A percentile compares a stretch with the other conserved stretches of the same genome.
phyloP scores from a whole-genome alignment of 192 early-diverging fungal genomes.

The Backusella australiensis region DNA sequence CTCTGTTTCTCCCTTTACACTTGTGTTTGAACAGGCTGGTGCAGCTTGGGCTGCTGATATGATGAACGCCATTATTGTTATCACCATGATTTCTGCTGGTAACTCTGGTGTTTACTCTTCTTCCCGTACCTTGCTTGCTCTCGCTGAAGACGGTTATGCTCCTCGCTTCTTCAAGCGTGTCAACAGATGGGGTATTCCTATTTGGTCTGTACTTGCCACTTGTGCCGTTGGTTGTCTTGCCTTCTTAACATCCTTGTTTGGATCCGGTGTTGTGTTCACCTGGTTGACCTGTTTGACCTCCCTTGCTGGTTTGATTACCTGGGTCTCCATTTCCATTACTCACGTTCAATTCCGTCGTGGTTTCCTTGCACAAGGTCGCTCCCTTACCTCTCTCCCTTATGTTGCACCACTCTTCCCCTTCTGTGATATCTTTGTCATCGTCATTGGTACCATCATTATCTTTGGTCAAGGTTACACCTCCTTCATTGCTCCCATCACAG shows the following conservation, averaged over 20 bases:
- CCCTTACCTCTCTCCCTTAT: slow-evolving; percentile 67
- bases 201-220: slow-evolving; percentile 57
- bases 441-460: slow-evolving; percentile 58
- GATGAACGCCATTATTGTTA: slow-evolving; percentile 70
- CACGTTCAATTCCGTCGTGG: slow-evolving; percentile 83
- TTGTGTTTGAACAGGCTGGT: slow-evolving; percentile 61
- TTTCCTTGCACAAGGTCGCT: slow-evolving; percentile 62
- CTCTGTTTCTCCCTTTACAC: slow-evolving; percentile 62
- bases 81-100: slow-evolving; percentile 68
- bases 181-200: slow-evolving; percentile 67
- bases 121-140: slow-evolving; percentile 69
- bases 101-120: slow-evolving; percentile 88
- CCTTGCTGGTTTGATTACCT: slow-evolving; percentile 77
- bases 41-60: slow-evolving; percentile 54
- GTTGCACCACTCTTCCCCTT: slow-evolving; percentile 70
- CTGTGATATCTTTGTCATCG: slow-evolving; percentile 65
- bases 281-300: slow-evolving; percentile 65
- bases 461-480: slow-evolving; percentile 57
- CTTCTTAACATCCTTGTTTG: slow-evolving; percentile 56
- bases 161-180: slow-evolving; percentile 60
- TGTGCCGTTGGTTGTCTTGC: slow-evolving; percentile 58
- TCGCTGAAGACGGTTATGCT: slow-evolving; percentile 75
- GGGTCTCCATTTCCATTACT: slow-evolving; percentile 76
- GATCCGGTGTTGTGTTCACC: slow-evolving; percentile 65
- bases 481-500: slow-evolving; percentile 51